Conservation (phyloP, 345 rosid species). For the Sisymbrium irio region DNA sequence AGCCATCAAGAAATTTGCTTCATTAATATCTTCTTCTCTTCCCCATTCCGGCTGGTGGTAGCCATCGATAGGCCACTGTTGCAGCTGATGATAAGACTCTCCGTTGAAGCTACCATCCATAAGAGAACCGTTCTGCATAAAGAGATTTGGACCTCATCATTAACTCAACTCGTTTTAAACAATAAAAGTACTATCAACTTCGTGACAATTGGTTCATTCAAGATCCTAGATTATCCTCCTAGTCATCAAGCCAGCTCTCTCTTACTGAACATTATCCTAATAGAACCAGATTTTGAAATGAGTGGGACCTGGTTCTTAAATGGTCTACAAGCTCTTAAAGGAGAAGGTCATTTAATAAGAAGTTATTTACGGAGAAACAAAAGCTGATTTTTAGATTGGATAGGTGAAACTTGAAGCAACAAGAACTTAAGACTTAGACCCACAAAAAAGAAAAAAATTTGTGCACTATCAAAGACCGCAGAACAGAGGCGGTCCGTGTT, state of each 20-base stretch:
- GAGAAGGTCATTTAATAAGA: conserved; percentile 22
- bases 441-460: conserved; percentile 14
- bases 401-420: conserved; percentile 35
- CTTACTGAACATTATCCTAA: neutral
- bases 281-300: neutral
- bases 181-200: neutral
- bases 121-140: conserved; percentile 54
- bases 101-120: conserved; percentile 55
- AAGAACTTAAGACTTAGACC: conserved; percentile 25
- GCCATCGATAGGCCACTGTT: conserved; percentile 57
- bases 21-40: conserved; percentile 49
- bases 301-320: conserved; percentile 24
- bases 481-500: conserved; percentile 34
- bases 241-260: conserved; percentile 17
- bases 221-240: neutral
- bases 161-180: neutral
- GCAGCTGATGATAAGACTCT: conserved; percentile 44
- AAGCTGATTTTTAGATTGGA: conserved; percentile 23
- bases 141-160: neutral
- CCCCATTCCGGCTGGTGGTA: conserved; percentile 63
- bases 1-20: conserved; percentile 24
- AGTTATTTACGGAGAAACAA: conserved; percentile 21
- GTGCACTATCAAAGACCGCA: conserved; percentile 21
- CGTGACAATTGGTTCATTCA: neutral
- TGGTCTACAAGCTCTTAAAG: conserved; percentile 18